Evolutionary conservation across 495 filamentous ascomycete species (phyloP), one percentile per base, ranked within the genome.

Genomic region (Talaromyces liani): DNA sequence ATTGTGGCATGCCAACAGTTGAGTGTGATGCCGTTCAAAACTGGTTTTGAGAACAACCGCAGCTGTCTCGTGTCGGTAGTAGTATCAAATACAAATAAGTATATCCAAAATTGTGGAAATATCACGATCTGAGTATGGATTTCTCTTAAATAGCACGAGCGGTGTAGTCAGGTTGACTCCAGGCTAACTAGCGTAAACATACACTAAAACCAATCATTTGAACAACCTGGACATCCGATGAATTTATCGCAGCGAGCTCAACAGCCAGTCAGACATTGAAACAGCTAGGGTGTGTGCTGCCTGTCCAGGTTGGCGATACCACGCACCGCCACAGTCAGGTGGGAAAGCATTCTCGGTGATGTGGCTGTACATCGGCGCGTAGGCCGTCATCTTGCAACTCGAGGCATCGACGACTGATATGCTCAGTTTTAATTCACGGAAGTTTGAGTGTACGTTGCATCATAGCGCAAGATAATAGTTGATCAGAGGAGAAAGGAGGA

Each of bases 1-100:
- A 86, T 73, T 88, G 86, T 60, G 91, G 86, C 90, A 93, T 93
- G 64, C 22, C 60, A 62, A 25, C 29, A 12, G 47, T 31, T 8
- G 14, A 22, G 29, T 9, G 56, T 22, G 0, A 14, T 31, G 22
- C 29, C 24, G 51, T 56, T 27, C 29, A 6, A 9, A 49, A 49
- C 2, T 49, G 1, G 0, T 12, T 18, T 18, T 20, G 4, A 20
- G 0, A 16, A 49, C 45, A n/a, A 49, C 45, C 2, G 45, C 45
- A 16, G 14, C 2, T 41, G 4, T 49, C 20, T 49, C n/a, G 45
- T 49, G 1, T 20, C 6, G 6, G 45, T 9, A 7, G 45, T 49
- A 18, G 41, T n/a, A 8, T 18, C 0, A 20, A 27, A 5, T 5
- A 3, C 4, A 20, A 20, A 20, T 20, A 20, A 16, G 3, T 49